phyloP scores from a whole-genome alignment of 495 filamentous ascomycete species.

The Podospora tetraspora region DNA sequence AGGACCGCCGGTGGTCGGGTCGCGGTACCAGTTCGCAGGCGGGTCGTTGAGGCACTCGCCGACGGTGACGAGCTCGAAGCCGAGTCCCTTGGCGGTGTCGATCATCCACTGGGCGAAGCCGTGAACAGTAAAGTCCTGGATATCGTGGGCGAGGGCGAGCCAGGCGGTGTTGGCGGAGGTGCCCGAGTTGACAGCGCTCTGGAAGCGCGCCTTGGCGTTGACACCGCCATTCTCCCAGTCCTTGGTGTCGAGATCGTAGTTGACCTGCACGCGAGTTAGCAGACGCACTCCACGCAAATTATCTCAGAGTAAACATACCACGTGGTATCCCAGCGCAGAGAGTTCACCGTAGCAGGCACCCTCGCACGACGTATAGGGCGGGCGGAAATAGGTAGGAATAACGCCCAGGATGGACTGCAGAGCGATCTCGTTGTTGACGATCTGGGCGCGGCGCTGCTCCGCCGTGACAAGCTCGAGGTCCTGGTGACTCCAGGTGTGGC shows the following conservation, averaged over 20 bases:
- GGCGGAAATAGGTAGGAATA: constrained; percentile 71
- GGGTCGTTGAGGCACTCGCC: constrained; percentile 37
- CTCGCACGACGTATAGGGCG: constrained; percentile 58
- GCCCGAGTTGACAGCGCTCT: constrained; percentile 42
- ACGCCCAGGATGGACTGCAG: constrained; percentile 59
- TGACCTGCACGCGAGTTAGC: constrained; percentile 11
- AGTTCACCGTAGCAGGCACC: constrained; percentile 44
- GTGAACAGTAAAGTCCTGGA: constrained; percentile 58
- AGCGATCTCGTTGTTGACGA: constrained; percentile 65
- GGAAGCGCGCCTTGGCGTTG: constrained; percentile 47
- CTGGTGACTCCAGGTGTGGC: constrained; percentile 68
- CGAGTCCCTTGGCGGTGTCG: constrained; percentile 42
- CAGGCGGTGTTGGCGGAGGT: constrained; percentile 26
- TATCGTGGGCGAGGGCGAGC: constrained; percentile 55
- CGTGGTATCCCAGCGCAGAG: constrained; percentile 56
- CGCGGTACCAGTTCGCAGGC: constrained; percentile 43
- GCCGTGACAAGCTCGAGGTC: constrained; percentile 51
- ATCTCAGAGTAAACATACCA: constrained; percentile 27
- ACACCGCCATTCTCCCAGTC: constrained; percentile 56
- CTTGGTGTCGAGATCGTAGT: constrained; percentile 65
- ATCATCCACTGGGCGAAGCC: constrained; percentile 61
- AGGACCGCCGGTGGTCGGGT: constrained; percentile 16
- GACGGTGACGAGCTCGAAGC: constrained; percentile 43
- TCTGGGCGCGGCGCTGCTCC: constrained; percentile 48
- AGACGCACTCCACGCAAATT: neutral